phyloP scores from a whole-genome alignment of 1,284 basidiomycete genomes.

The Ustilago cynodontis region DNA sequence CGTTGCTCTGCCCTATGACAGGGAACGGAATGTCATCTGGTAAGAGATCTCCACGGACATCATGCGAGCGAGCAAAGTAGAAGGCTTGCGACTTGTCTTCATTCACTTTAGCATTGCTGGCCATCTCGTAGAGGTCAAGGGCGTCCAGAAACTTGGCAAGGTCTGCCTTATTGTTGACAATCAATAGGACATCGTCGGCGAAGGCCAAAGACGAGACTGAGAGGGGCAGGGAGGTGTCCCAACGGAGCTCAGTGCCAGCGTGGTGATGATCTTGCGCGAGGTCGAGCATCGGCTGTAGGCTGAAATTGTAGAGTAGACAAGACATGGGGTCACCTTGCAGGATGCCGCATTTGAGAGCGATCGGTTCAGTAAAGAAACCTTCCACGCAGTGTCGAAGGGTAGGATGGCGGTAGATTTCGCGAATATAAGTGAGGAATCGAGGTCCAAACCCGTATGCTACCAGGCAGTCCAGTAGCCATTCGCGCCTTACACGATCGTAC shows the following conservation, averaged over 20 bases:
- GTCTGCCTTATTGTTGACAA: too few relatives aligned
- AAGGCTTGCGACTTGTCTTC: constrained; percentile 8
- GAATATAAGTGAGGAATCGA: constrained; percentile 1
- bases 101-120: constrained; percentile 5
- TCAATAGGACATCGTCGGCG: too few relatives aligned
- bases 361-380: too few relatives aligned
- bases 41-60: too few relatives aligned
- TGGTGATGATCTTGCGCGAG: too few relatives aligned
- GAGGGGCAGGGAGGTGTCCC: too few relatives aligned
- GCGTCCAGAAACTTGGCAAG: neutral
- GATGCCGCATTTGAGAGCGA: neutral
- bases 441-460: constrained; percentile 1
- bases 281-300: constrained; percentile 3
- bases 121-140: constrained; percentile 3
- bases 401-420: neutral
- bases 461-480: constrained; percentile 2
- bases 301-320: constrained; percentile 6
- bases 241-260: too few relatives aligned
- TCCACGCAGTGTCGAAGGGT: neutral
- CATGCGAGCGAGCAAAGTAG: neutral
- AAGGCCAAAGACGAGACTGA: too few relatives aligned
- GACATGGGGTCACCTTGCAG: constrained; percentile 5
- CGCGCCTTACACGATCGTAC: neutral
- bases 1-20: too few relatives aligned
- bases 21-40: too few relatives aligned